Conservation (phyloP, 2,329 filamentous ascomycete genomes). For the Spiromastix sp. region DNA sequence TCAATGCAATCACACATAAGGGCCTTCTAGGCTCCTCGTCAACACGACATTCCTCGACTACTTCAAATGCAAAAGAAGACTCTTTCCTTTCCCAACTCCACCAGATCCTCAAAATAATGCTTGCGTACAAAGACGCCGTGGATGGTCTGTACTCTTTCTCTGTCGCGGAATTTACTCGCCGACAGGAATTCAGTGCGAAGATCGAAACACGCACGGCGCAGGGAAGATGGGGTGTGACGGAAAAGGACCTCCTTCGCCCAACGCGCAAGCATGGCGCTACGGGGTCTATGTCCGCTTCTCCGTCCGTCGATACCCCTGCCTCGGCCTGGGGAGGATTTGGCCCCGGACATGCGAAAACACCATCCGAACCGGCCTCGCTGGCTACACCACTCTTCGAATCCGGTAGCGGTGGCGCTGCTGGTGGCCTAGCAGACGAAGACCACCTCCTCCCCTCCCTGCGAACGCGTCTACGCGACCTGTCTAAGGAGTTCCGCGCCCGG, state of each 20-base stretch:
- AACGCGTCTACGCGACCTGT: constrained; percentile 60
- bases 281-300: constrained; percentile 10
- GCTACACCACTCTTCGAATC: constrained; percentile 1
- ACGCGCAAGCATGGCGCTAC: constrained; percentile 7
- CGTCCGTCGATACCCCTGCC: constrained; percentile 12
- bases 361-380: neutral
- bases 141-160: constrained; percentile 92
- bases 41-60: constrained; percentile 31
- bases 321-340: neutral
- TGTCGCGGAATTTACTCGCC: constrained; percentile 82
- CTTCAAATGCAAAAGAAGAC: constrained; percentile 50
- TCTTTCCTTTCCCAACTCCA: constrained; percentile 85
- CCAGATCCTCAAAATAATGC: constrained; percentile 87
- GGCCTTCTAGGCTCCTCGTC: constrained; percentile 68
- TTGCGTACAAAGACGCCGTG: constrained; percentile 83
- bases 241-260: constrained; percentile 37
- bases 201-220: constrained; percentile 56
- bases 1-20: constrained; percentile 91
- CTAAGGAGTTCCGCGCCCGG: constrained; percentile 63
- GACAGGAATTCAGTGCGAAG: constrained; percentile 74
- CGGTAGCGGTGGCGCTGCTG: constrained; percentile 3
- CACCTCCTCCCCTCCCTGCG: constrained; percentile 66
- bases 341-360: constrained; percentile 1
- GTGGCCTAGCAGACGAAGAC: constrained; percentile 36
- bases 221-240: constrained; percentile 53